Evolutionary conservation across 1,284 basidiomycete genomes (phyloP).

Genomic region (Boletus nobilissimus): DNA sequence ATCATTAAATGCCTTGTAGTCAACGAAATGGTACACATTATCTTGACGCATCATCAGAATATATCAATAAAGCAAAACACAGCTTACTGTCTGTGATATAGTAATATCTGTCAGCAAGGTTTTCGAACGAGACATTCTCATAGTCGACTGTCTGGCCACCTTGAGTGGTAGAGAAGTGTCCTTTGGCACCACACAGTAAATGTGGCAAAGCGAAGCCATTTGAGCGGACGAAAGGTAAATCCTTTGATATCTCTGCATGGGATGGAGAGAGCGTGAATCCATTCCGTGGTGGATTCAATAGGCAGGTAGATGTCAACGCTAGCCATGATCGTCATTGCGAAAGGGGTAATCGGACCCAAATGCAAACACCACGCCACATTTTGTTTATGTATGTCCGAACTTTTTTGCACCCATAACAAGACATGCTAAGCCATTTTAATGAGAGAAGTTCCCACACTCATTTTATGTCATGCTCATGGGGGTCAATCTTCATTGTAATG

Average conservation of each 20-base stretch:
- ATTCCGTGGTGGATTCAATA: not conserved
- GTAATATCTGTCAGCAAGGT: not conserved
- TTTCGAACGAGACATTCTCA: not conserved
- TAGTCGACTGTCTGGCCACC: not conserved
- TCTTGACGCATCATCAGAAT: too few relatives aligned
- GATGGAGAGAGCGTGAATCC: not conserved
- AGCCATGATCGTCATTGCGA: not conserved
- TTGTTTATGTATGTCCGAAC: conserved; percentile 37
- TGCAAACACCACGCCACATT: too few relatives aligned
- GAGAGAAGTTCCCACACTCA: too few relatives aligned
- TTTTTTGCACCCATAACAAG: too few relatives aligned
- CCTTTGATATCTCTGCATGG: not conserved
- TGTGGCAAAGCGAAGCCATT: not conserved
- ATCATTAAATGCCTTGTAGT: too few relatives aligned
- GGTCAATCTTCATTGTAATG: too few relatives aligned
- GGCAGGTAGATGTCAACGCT: not conserved
- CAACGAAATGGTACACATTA: too few relatives aligned
- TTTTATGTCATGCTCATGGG: too few relatives aligned
- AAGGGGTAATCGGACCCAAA: too few relatives aligned
- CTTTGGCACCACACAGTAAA: not conserved
- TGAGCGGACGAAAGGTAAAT: not conserved
- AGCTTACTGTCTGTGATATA: not conserved
- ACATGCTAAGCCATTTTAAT: too few relatives aligned
- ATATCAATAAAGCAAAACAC: not conserved
- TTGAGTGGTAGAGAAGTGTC: too few relatives aligned